phyloP scores from a whole-genome alignment of 2,329 filamentous ascomycete genomes.

The Fusarium abutilonis region DNA sequence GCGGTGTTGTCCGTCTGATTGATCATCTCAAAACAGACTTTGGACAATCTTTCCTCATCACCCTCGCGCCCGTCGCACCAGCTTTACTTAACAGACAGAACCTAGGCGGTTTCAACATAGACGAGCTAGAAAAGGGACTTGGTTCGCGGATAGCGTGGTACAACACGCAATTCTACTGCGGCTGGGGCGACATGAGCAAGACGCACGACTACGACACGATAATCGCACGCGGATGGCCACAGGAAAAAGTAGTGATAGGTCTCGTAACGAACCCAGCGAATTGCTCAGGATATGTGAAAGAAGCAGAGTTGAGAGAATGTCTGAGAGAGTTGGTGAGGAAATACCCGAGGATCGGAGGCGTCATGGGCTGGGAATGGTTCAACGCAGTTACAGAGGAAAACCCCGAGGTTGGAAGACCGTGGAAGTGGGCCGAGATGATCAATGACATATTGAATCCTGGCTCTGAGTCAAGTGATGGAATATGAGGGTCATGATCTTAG shows the following conservation, averaged over 20 bases:
- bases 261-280: slow-evolving; percentile 79
- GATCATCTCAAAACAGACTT: slow-evolving; percentile 74
- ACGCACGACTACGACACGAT: slow-evolving; percentile 57
- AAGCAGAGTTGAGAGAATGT: slow-evolving; percentile 56
- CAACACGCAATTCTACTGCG: slow-evolving; percentile 89
- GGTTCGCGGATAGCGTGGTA: slow-evolving; percentile 79
- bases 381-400: slow-evolving; percentile 67
- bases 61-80: slow-evolving; percentile 80
- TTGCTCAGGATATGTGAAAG: slow-evolving; percentile 61
- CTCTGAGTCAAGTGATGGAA: slow-evolving; percentile 6
- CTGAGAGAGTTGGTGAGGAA: slow-evolving; percentile 52
- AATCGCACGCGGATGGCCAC: slow-evolving; percentile 70
- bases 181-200: slow-evolving; percentile 70
- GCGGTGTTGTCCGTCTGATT: slow-evolving; percentile 71
- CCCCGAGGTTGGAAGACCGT: slow-evolving; percentile 59
- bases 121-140: slow-evolving; percentile 70
- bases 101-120: slow-evolving; percentile 82
- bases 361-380: slow-evolving; percentile 95
- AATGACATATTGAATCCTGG: slow-evolving; percentile 36
- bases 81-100: slow-evolving; percentile 67
- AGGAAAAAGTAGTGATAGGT: slow-evolving; percentile 78
- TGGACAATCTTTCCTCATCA: slow-evolving; percentile 74
- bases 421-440: slow-evolving; percentile 73
- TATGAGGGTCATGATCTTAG: slow-evolving; percentile 16
- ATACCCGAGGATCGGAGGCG: slow-evolving; percentile 79